Percentiles rank a stretch among this genome's conserved stretches.
Conservation (phyloP, 306 rosid genomes). For the Trifolium pratense region DNA sequence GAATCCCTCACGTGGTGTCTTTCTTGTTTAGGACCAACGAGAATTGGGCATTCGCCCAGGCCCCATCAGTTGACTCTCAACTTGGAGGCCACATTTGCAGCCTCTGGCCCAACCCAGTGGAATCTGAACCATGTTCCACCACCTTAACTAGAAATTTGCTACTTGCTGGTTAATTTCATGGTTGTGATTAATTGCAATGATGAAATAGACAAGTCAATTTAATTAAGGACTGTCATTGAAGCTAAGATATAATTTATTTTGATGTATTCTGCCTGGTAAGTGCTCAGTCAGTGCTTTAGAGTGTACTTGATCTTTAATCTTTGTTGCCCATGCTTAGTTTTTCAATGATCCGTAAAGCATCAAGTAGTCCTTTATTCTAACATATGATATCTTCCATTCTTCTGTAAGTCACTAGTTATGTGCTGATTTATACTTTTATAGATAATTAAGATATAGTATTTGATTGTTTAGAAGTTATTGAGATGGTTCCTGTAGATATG, state of each 20-base stretch:
- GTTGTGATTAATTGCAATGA: not conserved
- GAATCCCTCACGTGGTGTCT: not conserved
- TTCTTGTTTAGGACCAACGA: not conserved
- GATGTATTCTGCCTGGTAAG: not conserved
- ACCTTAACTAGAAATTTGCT: not conserved
- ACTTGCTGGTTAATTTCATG: not conserved
- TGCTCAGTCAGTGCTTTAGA: too few relatives aligned
- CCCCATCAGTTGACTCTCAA: not conserved
- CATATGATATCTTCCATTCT: constrained; percentile 3
- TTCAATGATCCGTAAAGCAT: constrained; percentile 25
- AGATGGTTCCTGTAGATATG: constrained; percentile 14
- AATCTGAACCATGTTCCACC: not conserved
- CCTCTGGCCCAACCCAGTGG: not conserved
- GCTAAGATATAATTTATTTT: constrained; percentile 14
- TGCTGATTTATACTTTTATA: not conserved
- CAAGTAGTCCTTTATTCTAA: not conserved
- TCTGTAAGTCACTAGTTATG: constrained; percentile 7
- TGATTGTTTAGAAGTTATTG: constrained; percentile 11
- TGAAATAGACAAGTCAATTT: constrained; percentile 1
- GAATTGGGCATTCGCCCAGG: not conserved
- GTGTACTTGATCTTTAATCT: constrained; percentile 23
- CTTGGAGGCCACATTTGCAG: not conserved
- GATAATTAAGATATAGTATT: constrained; percentile 11
- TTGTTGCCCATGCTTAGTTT: constrained; percentile 7
- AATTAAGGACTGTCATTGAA: constrained; percentile 20